Conservation (phyloP, 768 basidiomycete genomes). For the Pulveroboletus sp. region DNA sequence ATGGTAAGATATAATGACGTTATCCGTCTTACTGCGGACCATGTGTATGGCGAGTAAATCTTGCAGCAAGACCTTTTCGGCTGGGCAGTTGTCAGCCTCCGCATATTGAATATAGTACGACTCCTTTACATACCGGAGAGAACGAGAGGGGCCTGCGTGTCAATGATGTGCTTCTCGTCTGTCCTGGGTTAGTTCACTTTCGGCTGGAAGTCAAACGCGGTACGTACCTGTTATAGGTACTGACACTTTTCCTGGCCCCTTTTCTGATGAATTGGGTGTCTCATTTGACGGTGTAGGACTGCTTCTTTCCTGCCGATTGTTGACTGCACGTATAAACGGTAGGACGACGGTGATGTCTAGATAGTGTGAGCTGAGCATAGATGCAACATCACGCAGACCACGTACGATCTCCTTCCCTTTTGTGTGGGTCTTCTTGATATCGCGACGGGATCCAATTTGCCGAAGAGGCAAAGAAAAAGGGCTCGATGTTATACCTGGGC, state of each 20-base stretch:
- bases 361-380: neutral
- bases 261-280: neutral
- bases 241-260: neutral
- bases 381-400: conserved; percentile 21
- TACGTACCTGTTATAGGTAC: conserved; percentile 15
- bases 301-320: conserved; percentile 16
- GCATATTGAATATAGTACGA: neutral
- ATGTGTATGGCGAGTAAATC: conserved; percentile 55
- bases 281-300: conserved; percentile 17
- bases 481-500: conserved; percentile 50
- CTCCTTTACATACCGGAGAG: conserved; percentile 28
- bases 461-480: conserved; percentile 62
- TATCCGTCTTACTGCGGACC: conserved; percentile 31
- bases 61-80: conserved; percentile 24
- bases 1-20: conserved; percentile 30
- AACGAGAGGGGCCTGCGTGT: conserved; percentile 47
- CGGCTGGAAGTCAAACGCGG: neutral
- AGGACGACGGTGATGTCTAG: conserved; percentile 55
- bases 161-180: conserved; percentile 36
- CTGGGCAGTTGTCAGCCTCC: conserved; percentile 4
- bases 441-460: conserved; percentile 65
- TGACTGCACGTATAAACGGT: conserved; percentile 44
- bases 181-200: neutral
- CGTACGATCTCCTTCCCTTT: conserved; percentile 47
- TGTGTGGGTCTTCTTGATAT: conserved; percentile 48